A percentile compares a stretch with the other conserved stretches of the same genome.
Evolutionary conservation across 768 basidiomycete genomes (phyloP).

Genomic region (Leccinum broughii): DNA sequence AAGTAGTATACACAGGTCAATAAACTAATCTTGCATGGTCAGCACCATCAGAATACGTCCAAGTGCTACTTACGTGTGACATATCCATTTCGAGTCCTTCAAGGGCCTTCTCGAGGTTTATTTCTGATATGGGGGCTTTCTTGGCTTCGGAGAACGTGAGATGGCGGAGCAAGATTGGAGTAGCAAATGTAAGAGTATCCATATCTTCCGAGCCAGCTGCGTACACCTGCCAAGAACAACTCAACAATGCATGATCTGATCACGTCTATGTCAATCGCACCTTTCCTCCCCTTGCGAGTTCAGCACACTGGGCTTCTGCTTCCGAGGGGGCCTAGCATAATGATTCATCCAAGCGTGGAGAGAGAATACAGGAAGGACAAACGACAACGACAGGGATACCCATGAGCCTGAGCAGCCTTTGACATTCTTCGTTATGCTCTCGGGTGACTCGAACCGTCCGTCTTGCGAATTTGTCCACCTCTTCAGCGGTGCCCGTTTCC

Average conservation of each 20-base stretch:
- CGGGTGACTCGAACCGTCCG: constrained; percentile 93
- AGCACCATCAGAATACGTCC: not conserved
- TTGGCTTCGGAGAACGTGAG: constrained; percentile 98
- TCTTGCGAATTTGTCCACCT: constrained; percentile 86
- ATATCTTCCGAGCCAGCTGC: constrained; percentile 99
- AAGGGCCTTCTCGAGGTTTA: constrained; percentile 77
- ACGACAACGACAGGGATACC: constrained; percentile 95
- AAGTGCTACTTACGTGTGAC: constrained; percentile 59
- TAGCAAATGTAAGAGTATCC: constrained; percentile 96
- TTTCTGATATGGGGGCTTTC: constrained; percentile 94
- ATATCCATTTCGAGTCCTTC: constrained; percentile 92
- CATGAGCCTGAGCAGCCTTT: constrained; percentile 85
- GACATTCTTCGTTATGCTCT: constrained; percentile 96
- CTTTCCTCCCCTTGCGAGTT: constrained; percentile 94
- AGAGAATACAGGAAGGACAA: constrained; percentile 30
- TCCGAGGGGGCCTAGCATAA: constrained; percentile 86
- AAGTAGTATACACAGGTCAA: constrained; percentile 93
- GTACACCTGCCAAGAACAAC: constrained; percentile 62
- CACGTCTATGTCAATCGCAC: constrained; percentile 37
- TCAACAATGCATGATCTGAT: not conserved
- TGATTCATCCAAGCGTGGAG: constrained; percentile 2
- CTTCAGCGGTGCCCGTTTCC: constrained; percentile 91
- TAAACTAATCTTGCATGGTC: constrained; percentile 58
- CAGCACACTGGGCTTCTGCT: constrained; percentile 98
- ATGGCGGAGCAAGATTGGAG: constrained; percentile 91